Percentiles rank a stretch among this genome's conserved stretches.
Evolutionary conservation across 2,329 filamentous ascomycete genomes (phyloP).

Genomic region (Diplodia seriata): DNA sequence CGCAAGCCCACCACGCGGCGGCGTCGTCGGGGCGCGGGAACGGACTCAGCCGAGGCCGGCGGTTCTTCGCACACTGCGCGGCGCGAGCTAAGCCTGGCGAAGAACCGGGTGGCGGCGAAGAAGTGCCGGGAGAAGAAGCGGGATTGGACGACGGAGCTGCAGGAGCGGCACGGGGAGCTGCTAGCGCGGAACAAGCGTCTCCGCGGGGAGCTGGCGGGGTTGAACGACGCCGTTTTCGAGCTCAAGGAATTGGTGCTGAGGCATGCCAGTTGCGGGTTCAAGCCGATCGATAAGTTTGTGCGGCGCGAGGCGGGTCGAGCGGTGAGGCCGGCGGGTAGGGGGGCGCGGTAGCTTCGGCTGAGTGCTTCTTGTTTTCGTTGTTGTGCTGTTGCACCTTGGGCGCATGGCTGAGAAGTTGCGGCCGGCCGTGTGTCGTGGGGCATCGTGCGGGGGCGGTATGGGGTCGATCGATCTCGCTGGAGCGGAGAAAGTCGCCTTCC

Average conservation of each 20-base stretch:
- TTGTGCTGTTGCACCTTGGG: too few relatives aligned
- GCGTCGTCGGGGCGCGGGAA: too few relatives aligned
- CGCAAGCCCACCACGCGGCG: not conserved
- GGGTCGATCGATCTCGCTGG: too few relatives aligned
- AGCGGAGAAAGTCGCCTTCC: too few relatives aligned
- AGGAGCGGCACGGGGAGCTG: constrained; percentile 45
- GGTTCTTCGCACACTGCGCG: too few relatives aligned
- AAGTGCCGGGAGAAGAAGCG: constrained; percentile 72
- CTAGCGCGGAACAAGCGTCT: constrained; percentile 41
- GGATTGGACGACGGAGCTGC: constrained; percentile 55
- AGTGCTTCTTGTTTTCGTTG: too few relatives aligned
- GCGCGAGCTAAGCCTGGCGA: constrained; percentile 70
- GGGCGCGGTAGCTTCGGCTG: too few relatives aligned
- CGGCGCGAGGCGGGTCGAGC: not conserved
- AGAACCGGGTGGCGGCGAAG: constrained; percentile 71
- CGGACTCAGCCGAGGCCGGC: too few relatives aligned
- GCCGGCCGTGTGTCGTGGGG: too few relatives aligned
- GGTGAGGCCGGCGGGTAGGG: too few relatives aligned
- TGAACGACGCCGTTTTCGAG: not conserved
- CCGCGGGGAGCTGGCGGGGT: constrained; percentile 30
- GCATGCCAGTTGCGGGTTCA: constrained; percentile 34
- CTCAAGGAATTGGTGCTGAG: constrained; percentile 38
- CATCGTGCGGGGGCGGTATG: too few relatives aligned
- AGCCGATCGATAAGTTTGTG: constrained; percentile 35
- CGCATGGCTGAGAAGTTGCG: too few relatives aligned